phyloP scores from a whole-genome alignment of 2,329 filamentous ascomycete species.

The Apiospora pterosperma region DNA sequence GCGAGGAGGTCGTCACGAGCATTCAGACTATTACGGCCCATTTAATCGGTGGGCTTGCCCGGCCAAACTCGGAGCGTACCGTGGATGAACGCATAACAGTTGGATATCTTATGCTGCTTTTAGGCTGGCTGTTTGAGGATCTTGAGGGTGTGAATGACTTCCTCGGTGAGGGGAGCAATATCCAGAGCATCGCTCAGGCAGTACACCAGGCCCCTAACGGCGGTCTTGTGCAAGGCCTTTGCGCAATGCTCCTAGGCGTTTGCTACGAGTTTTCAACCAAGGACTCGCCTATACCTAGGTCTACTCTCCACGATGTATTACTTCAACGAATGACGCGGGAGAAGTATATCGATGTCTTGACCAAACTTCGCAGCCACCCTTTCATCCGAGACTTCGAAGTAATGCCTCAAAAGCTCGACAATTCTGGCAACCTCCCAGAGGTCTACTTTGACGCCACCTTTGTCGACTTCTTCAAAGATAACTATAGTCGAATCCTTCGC shows the following conservation, averaged over 20 bases:
- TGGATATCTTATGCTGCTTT: conserved; percentile 85
- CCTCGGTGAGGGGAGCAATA: conserved; percentile 83
- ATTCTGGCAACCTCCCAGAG: conserved; percentile 60
- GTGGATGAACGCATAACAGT: conserved; percentile 78
- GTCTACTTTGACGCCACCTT: conserved; percentile 85
- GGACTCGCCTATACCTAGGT: conserved; percentile 84
- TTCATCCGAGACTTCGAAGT: conserved; percentile 89
- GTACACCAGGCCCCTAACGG: conserved; percentile 63
- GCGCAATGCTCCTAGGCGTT: conserved; percentile 79
- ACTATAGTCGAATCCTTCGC: conserved; percentile 79
- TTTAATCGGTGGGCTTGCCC: conserved; percentile 74
- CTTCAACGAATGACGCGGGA: conserved; percentile 77
- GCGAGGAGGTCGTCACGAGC: conserved; percentile 92
- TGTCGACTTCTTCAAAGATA: conserved; percentile 93
- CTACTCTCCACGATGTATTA: conserved; percentile 76
- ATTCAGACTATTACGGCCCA: conserved; percentile 87
- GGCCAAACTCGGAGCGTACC: conserved; percentile 33
- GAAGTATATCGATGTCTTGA: conserved; percentile 79
- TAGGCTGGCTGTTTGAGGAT: conserved; percentile 90
- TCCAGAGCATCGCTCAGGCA: conserved; percentile 80
- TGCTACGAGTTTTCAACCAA: conserved; percentile 97
- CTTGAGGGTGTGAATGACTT: conserved; percentile 91
- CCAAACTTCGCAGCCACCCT: conserved; percentile 72
- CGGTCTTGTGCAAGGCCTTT: conserved; percentile 74
- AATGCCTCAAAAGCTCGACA: conserved; percentile 64